phyloP scores from a whole-genome alignment of 306 rosid species.

The Quercus ilex region DNA sequence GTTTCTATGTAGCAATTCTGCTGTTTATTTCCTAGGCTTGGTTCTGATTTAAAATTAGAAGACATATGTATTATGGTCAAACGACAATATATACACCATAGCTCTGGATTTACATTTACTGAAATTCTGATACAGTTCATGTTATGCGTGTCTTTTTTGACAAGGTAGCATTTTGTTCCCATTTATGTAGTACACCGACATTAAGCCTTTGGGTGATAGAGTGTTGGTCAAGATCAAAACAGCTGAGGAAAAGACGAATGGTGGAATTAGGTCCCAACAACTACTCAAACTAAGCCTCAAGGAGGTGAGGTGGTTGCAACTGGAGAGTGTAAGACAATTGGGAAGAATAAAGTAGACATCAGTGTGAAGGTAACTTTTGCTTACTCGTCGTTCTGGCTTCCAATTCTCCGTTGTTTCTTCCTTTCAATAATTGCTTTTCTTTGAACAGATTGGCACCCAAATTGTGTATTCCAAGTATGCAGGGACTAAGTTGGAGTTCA shows the following conservation, averaged over 20 bases:
- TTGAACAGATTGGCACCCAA: conserved; percentile 60
- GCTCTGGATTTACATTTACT: neutral
- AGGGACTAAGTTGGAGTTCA: conserved; percentile 89
- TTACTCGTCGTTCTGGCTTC: neutral
- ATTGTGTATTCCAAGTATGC: conserved; percentile 88
- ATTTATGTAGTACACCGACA: conserved; percentile 61
- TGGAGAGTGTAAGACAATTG: conserved; percentile 79
- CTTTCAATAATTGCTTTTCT: neutral
- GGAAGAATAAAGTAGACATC: conserved; percentile 61
- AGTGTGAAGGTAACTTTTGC: conserved; percentile 55
- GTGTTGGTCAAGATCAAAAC: conserved; percentile 78
- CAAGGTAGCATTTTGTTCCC: neutral
- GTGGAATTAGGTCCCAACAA: conserved; percentile 78
- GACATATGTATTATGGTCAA: neutral
- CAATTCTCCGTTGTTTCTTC: neutral
- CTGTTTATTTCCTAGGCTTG: neutral
- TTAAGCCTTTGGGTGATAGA: conserved; percentile 90
- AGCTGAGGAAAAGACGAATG: conserved; percentile 59
- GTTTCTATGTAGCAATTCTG: neutral
- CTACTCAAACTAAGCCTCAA: conserved; percentile 88
- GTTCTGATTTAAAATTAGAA: neutral
- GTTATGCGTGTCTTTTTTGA: conserved; percentile 14
- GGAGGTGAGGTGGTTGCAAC: conserved; percentile 95
- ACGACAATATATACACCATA: neutral
- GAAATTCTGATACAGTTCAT: neutral